Evolutionary conservation across 306 rosid species (phyloP), one percentile per base, ranked within the genome.

Genomic region (Vicia faba): DNA sequence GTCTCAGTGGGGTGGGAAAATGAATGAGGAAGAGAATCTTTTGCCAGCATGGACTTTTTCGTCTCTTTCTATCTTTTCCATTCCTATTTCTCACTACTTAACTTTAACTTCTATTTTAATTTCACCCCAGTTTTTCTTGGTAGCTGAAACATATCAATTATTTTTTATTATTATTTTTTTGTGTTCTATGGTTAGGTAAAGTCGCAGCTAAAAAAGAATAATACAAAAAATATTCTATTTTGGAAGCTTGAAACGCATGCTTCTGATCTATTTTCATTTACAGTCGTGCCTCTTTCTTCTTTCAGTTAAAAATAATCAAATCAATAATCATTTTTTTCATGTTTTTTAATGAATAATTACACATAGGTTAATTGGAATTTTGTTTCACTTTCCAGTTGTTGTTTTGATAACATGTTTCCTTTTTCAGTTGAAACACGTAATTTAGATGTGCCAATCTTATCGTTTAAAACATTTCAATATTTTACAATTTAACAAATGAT

Each of bases 31-130:
- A 29, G 38, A 86, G 99, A 87, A 95, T 86, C 91, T 77, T 86
- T 84, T 88, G 96, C 84, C 99, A 90, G 89, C 97, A 76, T 81
- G 85, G 88, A 85, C 69, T 78, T 70, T 76, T 58, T 88, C 96
- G 96, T 90, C 96, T 75, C 79, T 61, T 88, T 90, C 84, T 73
- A 38, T 50, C 54, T 51, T 51, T 51, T 23, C 5, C 36, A 11
- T 61, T 70, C 9, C 19, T 60, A 31, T 58, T 56, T n/a, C 26
- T 64, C 11, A 56, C 28, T 8, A 0, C 15, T 45, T 33, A 28
- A 45, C 54, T 33, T 33, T 33, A 33, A 33, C 38, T 33, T 33
- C 9, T 7, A 1, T 33, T 7, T 33, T 33, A 0, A 31, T 31
- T 40, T 40, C 45, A 11, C 11, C 9, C 14, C 5, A 40, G 23